phyloP scores from a whole-genome alignment of 768 basidiomycete genomes.

The Terana coerulea region DNA sequence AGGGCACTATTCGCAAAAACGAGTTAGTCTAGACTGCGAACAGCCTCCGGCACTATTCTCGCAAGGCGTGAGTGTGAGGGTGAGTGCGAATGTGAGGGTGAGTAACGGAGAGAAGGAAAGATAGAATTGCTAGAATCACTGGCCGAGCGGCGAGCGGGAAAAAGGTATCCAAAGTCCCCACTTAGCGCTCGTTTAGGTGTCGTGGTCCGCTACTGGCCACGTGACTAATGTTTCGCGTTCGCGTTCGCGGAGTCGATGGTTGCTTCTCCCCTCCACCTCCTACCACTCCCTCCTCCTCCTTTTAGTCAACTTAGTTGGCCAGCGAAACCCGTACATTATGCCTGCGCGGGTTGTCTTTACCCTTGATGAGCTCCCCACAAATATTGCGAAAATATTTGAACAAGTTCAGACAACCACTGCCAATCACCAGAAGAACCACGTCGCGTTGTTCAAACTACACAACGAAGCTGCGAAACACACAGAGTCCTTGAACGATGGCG shows the following conservation, averaged over 20 bases:
- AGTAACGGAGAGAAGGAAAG: too few species aligned
- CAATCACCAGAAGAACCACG: constrained; percentile 89
- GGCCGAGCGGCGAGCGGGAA: not conserved
- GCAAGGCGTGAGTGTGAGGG: too few species aligned
- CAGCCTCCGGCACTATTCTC: too few species aligned
- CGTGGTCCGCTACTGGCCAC: not conserved
- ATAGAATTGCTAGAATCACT: too few species aligned
- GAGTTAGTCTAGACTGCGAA: too few species aligned
- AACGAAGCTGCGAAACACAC: constrained; percentile 52
- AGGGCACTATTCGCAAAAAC: too few species aligned
- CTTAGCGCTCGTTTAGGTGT: not conserved
- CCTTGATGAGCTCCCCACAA: constrained; percentile 26
- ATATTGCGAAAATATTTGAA: constrained; percentile 67
- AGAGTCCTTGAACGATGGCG: constrained; percentile 46
- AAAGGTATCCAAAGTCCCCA: not conserved
- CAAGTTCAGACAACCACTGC: constrained; percentile 71
- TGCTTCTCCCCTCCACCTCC: not conserved
- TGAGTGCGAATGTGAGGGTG: too few species aligned
- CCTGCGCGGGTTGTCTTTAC: constrained; percentile 24
- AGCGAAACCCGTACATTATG: constrained; percentile 16
- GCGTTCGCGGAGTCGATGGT: not conserved
- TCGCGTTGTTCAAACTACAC: constrained; percentile 80
- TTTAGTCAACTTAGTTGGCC: not conserved
- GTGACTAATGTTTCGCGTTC: constrained; percentile 6
- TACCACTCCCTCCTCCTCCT: not conserved